Conservation (phyloP, 495 filamentous ascomycete genomes). For the Aspergillus panamensis region DNA sequence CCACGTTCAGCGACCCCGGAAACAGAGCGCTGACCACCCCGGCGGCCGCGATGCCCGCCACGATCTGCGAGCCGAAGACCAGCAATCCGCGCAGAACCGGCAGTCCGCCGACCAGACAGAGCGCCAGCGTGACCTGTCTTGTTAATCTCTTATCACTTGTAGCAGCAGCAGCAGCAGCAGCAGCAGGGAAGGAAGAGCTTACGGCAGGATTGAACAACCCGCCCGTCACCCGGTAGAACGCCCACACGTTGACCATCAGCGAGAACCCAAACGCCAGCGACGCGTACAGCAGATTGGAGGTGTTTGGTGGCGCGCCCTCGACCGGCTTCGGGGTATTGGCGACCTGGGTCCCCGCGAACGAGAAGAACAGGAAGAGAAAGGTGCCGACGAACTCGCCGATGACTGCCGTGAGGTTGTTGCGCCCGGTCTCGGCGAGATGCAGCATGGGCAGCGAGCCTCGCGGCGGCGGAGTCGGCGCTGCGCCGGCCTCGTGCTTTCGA, state of each 20-base stretch:
- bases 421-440: slow-evolving; percentile 31
- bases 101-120: slow-evolving; percentile 56
- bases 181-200: slow-evolving; percentile 19
- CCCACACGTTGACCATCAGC: slow-evolving; percentile 77
- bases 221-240: slow-evolving; percentile 29
- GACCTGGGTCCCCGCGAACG: slow-evolving; percentile 74
- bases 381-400: slow-evolving; percentile 76
- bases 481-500: not conserved
- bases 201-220: slow-evolving; percentile 72
- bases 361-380: slow-evolving; percentile 79
- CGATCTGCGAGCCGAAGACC: slow-evolving; percentile 52
- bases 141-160: not conserved
- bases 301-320: slow-evolving; percentile 37
- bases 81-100: slow-evolving; percentile 46
- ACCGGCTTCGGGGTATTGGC: slow-evolving; percentile 50
- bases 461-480: slow-evolving; percentile 1
- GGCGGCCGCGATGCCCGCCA: slow-evolving; percentile 56
- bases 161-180: not conserved
- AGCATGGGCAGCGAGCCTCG: slow-evolving; percentile 41
- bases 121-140: slow-evolving; percentile 53
- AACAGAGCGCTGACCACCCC: slow-evolving; percentile 61
- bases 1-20: slow-evolving; percentile 59
- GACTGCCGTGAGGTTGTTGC: slow-evolving; percentile 55
- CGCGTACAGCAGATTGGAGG: slow-evolving; percentile 61
- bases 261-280: slow-evolving; percentile 69